A percentile compares a stretch with the other conserved stretches of the same genome.
Conservation (phyloP, 2,329 filamentous ascomycete species). For the Colletotrichum salicis region DNA sequence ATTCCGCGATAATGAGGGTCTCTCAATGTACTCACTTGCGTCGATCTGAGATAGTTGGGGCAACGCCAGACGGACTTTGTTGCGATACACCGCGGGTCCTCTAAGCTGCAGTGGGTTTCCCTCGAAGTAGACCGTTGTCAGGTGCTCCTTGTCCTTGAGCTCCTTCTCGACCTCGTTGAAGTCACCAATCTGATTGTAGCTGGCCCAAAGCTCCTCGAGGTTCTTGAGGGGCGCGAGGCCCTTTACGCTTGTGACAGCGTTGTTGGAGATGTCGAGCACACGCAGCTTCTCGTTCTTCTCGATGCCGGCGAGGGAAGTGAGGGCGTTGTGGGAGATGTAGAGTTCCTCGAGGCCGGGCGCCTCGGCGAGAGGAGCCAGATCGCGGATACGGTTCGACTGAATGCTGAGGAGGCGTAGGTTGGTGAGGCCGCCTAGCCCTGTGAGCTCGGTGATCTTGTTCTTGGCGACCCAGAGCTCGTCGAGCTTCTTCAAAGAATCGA, state of each 20-base stretch:
- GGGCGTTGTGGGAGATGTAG: constrained; percentile 94
- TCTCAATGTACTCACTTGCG: constrained; percentile 79
- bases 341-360: constrained; percentile 87
- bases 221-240: constrained; percentile 76
- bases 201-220: constrained; percentile 94
- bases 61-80: constrained; percentile 89
- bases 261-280: constrained; percentile 90
- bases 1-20: background rate
- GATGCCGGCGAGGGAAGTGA: constrained; percentile 80
- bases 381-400: constrained; percentile 90
- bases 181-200: constrained; percentile 82
- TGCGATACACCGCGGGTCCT: constrained; percentile 87
- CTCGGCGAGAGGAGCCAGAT: constrained; percentile 78
- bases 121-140: constrained; percentile 96
- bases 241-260: constrained; percentile 79
- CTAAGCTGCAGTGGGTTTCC: constrained; percentile 88
- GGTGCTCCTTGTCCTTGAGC: constrained; percentile 79
- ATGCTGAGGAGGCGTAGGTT: constrained; percentile 91
- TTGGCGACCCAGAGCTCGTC: constrained; percentile 94
- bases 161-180: constrained; percentile 85
- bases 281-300: constrained; percentile 74
- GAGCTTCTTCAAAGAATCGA: constrained; percentile 80
- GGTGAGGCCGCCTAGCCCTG: constrained; percentile 77
- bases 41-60: constrained; percentile 94
- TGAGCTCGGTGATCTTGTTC: constrained; percentile 92